Evolutionary conservation across 2,329 filamentous ascomycete genomes (phyloP), one percentile per base, ranked within the genome.

Genomic region (Mollisia scopiformis): DNA sequence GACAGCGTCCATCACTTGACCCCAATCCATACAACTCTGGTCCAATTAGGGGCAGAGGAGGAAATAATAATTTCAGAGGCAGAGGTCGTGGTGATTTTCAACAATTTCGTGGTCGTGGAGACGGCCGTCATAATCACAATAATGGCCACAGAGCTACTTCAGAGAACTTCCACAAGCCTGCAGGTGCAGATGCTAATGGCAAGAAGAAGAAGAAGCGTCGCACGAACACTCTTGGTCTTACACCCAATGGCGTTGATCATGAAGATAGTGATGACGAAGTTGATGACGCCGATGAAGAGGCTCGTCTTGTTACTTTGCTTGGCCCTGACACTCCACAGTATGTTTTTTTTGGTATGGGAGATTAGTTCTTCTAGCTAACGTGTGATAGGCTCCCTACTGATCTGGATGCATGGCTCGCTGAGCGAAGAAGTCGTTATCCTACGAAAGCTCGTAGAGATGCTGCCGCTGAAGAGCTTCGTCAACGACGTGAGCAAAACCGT

Each of bases 341-440:
- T 67, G 73, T 74, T 69, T 59, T 62, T 58, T 56, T 55, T 52
- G 39, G 27, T 59, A 52, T 63, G 55, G 64, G 62, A 69, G 64
- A 67, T 69, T 69, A 67, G 64, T 64, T 66, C 61, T 68, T 73
- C 57, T 73, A 70, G 71, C 59, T 76, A 74, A 68, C 65, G 28
- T 46, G 52, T 25, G 35, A 83, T 68, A 75, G 73, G 62, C 52
- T 73, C 51, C 73, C 82, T 16, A 84, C 85, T 61, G 93, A 97
- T 71, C 82, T 97, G 58, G 84, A 86, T 25, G 85, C 86, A 6
- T 98, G 92, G 87, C 86, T 96, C 64, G 87, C 87, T 53, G 92
- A 97, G 74, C 87, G 94, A 61, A 89, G 84, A 72, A 89, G 86
- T 66, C 88, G 89, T 55, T 98, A 86, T 73, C 94, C 94, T 1